A percentile compares a stretch with the other conserved stretches of the same genome.
phyloP scores from a whole-genome alignment of 148 eudicot genomes.

The Camellia japonica region DNA sequence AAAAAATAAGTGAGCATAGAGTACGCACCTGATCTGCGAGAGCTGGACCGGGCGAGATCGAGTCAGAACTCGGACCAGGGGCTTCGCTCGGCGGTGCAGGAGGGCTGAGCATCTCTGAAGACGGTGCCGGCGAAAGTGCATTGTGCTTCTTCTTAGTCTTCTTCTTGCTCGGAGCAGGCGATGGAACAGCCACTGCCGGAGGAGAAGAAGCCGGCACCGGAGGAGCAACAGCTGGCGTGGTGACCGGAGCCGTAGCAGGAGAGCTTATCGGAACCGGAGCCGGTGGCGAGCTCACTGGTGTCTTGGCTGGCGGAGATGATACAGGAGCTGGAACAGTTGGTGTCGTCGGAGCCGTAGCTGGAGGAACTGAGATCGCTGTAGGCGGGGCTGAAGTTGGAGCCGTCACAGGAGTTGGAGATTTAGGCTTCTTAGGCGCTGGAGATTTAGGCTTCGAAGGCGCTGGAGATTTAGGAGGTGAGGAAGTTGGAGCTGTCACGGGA shows the following conservation, averaged over 20 bases:
- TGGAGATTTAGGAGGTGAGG: neutral
- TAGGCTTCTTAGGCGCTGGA: slow-evolving; percentile 22
- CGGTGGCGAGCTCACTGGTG: slow-evolving; percentile 12
- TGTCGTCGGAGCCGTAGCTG: slow-evolving; percentile 14
- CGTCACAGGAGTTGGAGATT: neutral
- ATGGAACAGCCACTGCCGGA: neutral
- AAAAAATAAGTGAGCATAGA: neutral
- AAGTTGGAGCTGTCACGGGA: neutral
- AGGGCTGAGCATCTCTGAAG: slow-evolving; percentile 43
- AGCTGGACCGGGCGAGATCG: slow-evolving; percentile 45
- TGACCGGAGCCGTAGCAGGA: slow-evolving; percentile 18
- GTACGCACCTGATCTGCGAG: slow-evolving; percentile 38
- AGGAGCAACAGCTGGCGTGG: neutral
- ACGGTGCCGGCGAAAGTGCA: slow-evolving; percentile 37
- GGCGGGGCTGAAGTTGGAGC: slow-evolving; percentile 8
- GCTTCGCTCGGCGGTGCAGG: slow-evolving; percentile 64
- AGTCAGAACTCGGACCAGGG: slow-evolving; percentile 48
- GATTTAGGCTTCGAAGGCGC: no score
- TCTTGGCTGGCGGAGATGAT: slow-evolving; percentile 13
- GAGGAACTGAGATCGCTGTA: neutral
- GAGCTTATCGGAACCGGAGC: slow-evolving; percentile 13
- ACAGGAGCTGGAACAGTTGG: slow-evolving; percentile 18
- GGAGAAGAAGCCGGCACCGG: slow-evolving; percentile 28
- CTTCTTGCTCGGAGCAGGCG: slow-evolving; percentile 24
- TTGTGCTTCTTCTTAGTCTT: slow-evolving; percentile 9